Percentiles rank a stretch among this genome's conserved stretches.
Conservation (phyloP, 305 asterid genomes). For the Fraxinus baroniana region DNA sequence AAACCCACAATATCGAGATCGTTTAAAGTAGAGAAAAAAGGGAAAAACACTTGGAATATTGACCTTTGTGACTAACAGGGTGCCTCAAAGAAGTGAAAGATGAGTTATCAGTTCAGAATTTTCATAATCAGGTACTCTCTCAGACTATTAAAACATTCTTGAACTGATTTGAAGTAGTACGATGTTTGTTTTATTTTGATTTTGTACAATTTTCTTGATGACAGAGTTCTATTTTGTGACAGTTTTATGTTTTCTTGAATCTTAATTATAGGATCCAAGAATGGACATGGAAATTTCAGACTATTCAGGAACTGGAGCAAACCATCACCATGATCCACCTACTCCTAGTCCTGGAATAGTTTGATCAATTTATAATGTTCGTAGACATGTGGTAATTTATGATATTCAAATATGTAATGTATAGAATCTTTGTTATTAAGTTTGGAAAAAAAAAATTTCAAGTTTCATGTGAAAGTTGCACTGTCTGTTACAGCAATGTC, state of each 20-base stretch:
- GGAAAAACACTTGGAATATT: neutral
- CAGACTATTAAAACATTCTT: neutral
- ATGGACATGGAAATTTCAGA: conserved; percentile 17
- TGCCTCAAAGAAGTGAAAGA: neutral
- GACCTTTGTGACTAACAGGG: neutral
- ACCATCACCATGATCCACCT: conserved; percentile 18
- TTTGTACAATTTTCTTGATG: neutral
- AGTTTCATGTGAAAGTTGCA: neutral
- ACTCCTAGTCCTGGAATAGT: neutral
- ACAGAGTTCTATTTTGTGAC: neutral
- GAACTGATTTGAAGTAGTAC: neutral
- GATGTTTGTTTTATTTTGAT: neutral
- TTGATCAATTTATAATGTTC: neutral
- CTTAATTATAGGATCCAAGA: conserved; percentile 12
- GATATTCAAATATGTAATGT: neutral
- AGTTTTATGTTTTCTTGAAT: neutral
- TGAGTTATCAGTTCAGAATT: neutral
- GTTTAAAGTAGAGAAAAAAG: neutral
- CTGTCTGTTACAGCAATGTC: neutral
- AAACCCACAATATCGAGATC: neutral
- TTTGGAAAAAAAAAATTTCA: neutral
- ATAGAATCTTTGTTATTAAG: neutral
- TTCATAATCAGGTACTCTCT: neutral
- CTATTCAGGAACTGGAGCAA: conserved; percentile 27
- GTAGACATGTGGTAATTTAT: neutral